Evolutionary conservation across 495 filamentous ascomycete species (phyloP), one percentile per base, ranked within the genome.

Genomic region (Jackrogersella multiformis): DNA sequence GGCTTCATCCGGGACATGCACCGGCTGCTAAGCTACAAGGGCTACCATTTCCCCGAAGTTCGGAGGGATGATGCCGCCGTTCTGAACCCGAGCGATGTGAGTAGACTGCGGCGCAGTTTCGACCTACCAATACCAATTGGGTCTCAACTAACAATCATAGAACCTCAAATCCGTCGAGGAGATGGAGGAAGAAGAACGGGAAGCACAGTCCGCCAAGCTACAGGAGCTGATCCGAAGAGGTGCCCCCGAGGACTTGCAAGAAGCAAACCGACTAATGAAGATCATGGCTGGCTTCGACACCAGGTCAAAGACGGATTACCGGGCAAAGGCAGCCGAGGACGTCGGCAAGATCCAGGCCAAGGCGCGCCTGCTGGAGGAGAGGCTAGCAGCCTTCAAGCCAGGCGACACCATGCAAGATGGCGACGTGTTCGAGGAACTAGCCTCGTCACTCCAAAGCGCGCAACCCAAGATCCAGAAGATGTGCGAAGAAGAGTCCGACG

Each of bases 381-480:
- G 97, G 83, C 81, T 99, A 42, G 92, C 92, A 62, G 89, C 87
- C 6, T 91, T 93, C 70, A 86, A 92, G 68, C 85, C 87, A 0
- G 94, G 93, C 5, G 95, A 97, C 64, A 85, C 86, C 53, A 87
- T 97, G 73, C 85, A 85, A 48, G 93, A 97, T 52, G 94, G 94
- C 32, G 95, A 98, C 77, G 93, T 97, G 28, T 99, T 93, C 70
- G 92, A 97, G 84, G 95, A 98, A 80, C 87, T 99, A 51, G 93
- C 93, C n/a, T 90, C 88, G 70, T 88, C 95, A 4, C 81, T 99
- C 28, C 91, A 91, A 75, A 97, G 92, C 68, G 96, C 95, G 9
- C 96, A 98, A 55, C 96, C 95, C 0, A 98, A 99, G 80, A 99
- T 98, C 57, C 93, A 97, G 72, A 97, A 90, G 79, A 99, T 99